Conservation (phyloP, 2,329 filamentous ascomycete species). For the Zymoseptoria pseudotritici region DNA sequence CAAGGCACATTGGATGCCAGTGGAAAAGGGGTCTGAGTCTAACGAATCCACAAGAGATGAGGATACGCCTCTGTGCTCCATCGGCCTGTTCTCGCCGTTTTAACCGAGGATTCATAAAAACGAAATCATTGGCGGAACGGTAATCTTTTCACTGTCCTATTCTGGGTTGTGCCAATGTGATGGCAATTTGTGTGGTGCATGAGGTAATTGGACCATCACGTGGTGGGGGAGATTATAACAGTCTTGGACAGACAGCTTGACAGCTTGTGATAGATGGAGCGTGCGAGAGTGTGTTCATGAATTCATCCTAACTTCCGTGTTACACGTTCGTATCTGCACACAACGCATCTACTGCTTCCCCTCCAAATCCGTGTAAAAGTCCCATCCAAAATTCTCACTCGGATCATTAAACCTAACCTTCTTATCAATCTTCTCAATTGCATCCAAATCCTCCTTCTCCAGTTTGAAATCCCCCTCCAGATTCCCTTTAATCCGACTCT, state of each 20-base stretch:
- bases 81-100: too few relatives aligned
- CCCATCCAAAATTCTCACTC: slow-evolving; percentile 47
- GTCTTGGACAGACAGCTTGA: not conserved
- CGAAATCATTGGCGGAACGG: not conserved
- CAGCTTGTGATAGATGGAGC: not conserved
- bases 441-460: slow-evolving; percentile 49
- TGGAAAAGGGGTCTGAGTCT: too few relatives aligned
- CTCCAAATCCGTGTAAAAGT: slow-evolving; percentile 54
- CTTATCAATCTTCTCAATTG: slow-evolving; percentile 50
- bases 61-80: too few relatives aligned
- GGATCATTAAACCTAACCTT: slow-evolving; percentile 58
- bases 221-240: not conserved
- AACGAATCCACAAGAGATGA: too few relatives aligned
- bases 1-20: too few relatives aligned
- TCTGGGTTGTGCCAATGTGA: not conserved
- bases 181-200: not conserved
- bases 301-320: too few relatives aligned
- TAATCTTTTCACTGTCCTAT: not conserved
- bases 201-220: not conserved
- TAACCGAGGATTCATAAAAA: not conserved
- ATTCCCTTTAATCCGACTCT: slow-evolving; percentile 28
- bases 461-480: slow-evolving; percentile 50
- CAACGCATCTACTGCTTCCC: slow-evolving; percentile 37
- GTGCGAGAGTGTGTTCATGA: too few relatives aligned
- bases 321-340: too few relatives aligned